phyloP scores from a whole-genome alignment of 352 stramenopile genomes.

The Blastocystis sp. region DNA sequence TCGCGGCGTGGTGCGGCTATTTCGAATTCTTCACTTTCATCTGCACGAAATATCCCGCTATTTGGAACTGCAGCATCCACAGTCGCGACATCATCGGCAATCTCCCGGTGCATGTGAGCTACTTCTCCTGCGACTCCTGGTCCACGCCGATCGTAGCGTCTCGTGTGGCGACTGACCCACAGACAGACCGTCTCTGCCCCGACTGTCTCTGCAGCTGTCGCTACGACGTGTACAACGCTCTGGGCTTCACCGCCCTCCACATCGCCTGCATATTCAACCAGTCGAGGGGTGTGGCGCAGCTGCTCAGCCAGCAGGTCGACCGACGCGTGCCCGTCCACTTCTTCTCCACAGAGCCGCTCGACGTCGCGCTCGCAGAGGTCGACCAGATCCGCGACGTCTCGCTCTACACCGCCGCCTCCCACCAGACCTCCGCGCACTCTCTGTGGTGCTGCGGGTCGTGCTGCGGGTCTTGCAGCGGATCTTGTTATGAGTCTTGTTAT shows the following conservation, averaged over 20 bases:
- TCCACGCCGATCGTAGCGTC: background rate
- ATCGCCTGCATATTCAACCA: conserved; percentile 45
- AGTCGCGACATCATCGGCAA: background rate
- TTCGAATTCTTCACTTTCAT: conserved; percentile 30
- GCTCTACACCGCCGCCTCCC: background rate
- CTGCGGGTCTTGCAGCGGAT: background rate
- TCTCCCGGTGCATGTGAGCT: background rate
- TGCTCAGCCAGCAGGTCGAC: conserved; percentile 14
- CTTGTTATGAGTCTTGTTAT: background rate
- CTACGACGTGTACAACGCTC: background rate
- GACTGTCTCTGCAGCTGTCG: background rate
- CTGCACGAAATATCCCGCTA: background rate
- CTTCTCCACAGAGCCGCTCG: background rate
- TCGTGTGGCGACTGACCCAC: background rate
- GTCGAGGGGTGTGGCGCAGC: background rate
- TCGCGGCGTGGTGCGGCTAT: conserved; percentile 26
- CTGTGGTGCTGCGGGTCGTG: background rate
- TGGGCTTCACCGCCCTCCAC: background rate
- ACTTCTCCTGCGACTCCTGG: conserved; percentile 39
- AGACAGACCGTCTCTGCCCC: background rate
- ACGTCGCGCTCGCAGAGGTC: background rate
- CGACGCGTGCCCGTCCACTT: background rate
- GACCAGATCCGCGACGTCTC: conserved; percentile 34
- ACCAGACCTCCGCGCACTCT: background rate
- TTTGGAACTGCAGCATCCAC: background rate